phyloP scores from a whole-genome alignment of 2,329 filamentous ascomycete genomes.

The Aspergillus alliaceus region DNA sequence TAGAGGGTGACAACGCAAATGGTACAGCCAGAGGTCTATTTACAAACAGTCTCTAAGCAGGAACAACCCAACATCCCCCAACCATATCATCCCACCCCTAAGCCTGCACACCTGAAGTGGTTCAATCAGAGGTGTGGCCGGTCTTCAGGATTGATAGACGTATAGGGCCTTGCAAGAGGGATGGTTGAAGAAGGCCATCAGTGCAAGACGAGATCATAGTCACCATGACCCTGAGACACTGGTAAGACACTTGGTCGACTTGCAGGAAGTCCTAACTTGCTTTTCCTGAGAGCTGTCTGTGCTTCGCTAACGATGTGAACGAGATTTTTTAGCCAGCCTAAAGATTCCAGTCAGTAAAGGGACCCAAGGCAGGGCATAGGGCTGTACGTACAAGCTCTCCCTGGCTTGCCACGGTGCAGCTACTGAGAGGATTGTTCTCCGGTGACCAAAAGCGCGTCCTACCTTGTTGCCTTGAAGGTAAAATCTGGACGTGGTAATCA shows the following conservation, averaged over 20 bases:
- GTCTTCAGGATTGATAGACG: neutral
- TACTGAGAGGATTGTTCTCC: neutral
- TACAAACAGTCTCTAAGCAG: neutral
- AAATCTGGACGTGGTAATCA: neutral
- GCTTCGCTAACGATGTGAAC: slow-evolving; percentile 8
- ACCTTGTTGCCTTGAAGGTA: neutral
- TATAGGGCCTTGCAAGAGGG: neutral
- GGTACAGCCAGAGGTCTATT: neutral
- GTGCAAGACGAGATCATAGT: neutral
- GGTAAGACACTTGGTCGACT: neutral
- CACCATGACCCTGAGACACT: neutral
- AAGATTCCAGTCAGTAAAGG: neutral
- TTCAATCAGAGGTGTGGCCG: neutral
- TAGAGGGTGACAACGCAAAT: neutral
- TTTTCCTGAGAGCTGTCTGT: neutral
- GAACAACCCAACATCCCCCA: neutral
- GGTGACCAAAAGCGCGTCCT: neutral
- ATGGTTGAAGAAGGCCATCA: neutral
- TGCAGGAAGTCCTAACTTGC: neutral
- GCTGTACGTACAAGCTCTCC: slow-evolving; percentile 8
- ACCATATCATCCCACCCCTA: neutral
- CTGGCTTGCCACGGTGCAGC: slow-evolving; percentile 13
- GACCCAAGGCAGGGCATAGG: neutral
- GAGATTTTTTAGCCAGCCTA: slow-evolving; percentile 5
- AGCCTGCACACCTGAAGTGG: neutral